Percentiles rank a stretch among this genome's conserved stretches.
Evolutionary conservation across 129 eudicot species (phyloP).

Genomic region (Helichrysum umbraculigerum): DNA sequence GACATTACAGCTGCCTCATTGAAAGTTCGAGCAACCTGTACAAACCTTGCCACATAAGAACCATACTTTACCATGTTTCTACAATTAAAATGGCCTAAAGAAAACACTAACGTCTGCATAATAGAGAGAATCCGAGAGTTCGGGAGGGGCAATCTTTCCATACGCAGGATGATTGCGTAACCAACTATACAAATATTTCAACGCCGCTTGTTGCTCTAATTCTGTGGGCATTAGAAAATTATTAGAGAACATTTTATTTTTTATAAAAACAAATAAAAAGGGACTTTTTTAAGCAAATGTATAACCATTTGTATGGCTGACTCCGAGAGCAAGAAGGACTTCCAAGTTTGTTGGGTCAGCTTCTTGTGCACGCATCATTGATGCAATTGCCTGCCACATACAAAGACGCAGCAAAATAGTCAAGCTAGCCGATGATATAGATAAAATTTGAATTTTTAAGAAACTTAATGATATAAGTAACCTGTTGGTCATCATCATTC

Average conservation of each 20-base stretch:
- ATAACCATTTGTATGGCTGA: slow-evolving; percentile 94
- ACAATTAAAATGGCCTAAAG: background rate
- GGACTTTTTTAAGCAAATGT: background rate
- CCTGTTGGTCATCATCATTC: slow-evolving; percentile 99
- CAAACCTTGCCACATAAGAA: slow-evolving; percentile 6
- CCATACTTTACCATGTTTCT: background rate
- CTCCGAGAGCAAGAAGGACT: slow-evolving; percentile 98
- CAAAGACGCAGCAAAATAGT: background rate
- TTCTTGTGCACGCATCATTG: slow-evolving; percentile 94
- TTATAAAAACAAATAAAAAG: background rate
- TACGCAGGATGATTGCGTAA: slow-evolving; percentile 76
- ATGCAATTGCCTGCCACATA: slow-evolving; percentile 76
- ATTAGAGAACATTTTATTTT: background rate
- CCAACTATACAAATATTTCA: slow-evolving; percentile 90
- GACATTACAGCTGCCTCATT: slow-evolving; percentile 91
- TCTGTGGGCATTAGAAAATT: slow-evolving; percentile 45
- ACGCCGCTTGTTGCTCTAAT: slow-evolving; percentile 91
- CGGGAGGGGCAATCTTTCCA: slow-evolving; percentile 66
- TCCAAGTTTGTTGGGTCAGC: slow-evolving; percentile 88
- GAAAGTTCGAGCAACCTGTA: slow-evolving; percentile 78
- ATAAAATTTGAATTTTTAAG: background rate
- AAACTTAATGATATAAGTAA: slow-evolving; percentile 22
- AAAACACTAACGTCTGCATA: slow-evolving; percentile 77
- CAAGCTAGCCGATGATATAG: background rate
- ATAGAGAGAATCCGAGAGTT: slow-evolving; percentile 65